Percentiles rank a stretch among this genome's conserved stretches.
These are phyloP conservation scores for Pichia ethanolica DNA, from an alignment of 805 yeast species.

Conservation along the genomic window DNA sequence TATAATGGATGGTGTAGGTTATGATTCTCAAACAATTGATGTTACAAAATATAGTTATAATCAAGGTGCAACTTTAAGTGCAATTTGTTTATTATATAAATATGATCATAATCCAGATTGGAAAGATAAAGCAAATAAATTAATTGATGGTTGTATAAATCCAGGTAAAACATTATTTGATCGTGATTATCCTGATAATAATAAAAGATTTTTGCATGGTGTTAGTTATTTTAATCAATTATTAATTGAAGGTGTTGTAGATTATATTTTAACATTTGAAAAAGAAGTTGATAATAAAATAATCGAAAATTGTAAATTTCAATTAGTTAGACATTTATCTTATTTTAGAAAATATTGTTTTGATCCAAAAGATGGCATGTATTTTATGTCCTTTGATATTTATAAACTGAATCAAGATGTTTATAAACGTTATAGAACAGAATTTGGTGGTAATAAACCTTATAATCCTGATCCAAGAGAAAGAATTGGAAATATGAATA, in stretches of 20 bases:
- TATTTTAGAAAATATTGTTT: slow-evolving; percentile 50
- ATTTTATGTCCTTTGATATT: slow-evolving; percentile 54
- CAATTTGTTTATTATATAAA: slow-evolving; percentile 42
- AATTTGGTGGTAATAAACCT: slow-evolving; percentile 49
- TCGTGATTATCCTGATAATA: slow-evolving; percentile 47
- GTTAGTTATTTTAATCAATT: slow-evolving; percentile 56
- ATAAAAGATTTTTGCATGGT: slow-evolving; percentile 57
- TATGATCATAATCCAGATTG: slow-evolving; percentile 46
- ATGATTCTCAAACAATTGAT: slow-evolving; percentile 35
- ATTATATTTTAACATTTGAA: slow-evolving; percentile 42
- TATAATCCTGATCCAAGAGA: slow-evolving; percentile 47
- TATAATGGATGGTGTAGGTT: slow-evolving; percentile 54
- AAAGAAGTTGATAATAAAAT: slow-evolving; percentile 31
- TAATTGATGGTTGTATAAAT: slow-evolving; percentile 54
- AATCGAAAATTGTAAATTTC: slow-evolving; percentile 29
- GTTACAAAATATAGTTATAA: slow-evolving; percentile 60
- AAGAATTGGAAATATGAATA: slow-evolving; percentile 36
- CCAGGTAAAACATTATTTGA: slow-evolving; percentile 51
- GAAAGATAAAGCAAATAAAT: slow-evolving; percentile 36
- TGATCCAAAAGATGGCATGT: slow-evolving; percentile 53
- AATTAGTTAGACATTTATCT: slow-evolving; percentile 46
- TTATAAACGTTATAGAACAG: slow-evolving; percentile 41
- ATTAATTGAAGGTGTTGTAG: slow-evolving; percentile 61
- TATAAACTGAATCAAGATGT: slow-evolving; percentile 43
- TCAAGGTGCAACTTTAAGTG: slow-evolving; percentile 57